Evolutionary conservation across 106 monocot species (phyloP), one percentile per base, ranked within the genome.

Genomic region (Dendrobium officinale): DNA sequence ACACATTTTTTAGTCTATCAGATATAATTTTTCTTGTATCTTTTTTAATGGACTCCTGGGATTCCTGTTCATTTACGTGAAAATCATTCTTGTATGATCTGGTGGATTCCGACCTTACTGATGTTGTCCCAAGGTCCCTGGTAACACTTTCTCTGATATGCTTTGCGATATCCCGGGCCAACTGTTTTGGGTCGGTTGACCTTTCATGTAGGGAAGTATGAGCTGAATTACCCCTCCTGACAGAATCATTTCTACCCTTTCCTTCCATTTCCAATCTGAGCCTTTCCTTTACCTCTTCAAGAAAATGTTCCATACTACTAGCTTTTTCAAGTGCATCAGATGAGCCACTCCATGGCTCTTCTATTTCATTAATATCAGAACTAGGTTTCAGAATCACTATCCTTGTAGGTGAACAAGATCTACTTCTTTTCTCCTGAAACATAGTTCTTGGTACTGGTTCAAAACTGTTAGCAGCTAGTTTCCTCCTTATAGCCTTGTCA

Each of bases 251-350:
- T 58, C 79, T 82, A 43, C 79, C 31, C 76, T 88, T 92, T 19
- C 94, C 92, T 81, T 88, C 77, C n/a, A 92, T 86, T 85, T 92
- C 95, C 16, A 77, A 66, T 80, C 84, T 88, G 72, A 95, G 98
- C 45, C 86, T 95, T 66, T 98, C 91, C 56, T 84, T 89, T 40
- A 95, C 94, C 81, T 98, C 92, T 77, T 95, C 92, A 7, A 96
- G 92, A 68, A 96, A 96, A 79, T 89, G 78, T 47, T 87, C 66
- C 87, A 92, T 94, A 47, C 79, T 92, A 26, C 73, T 72, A 80
- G 86, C 84, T 80, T 82, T 85, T 61, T 87, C 80, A 77, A 83
- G 41, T 22, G 81, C 59, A 79, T 82, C 88, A 8, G 86, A 83
- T 56, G 96, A 85, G n/a, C 87, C 43, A 75, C 68, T 15, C 72